These are phyloP conservation scores for Geum urbanum DNA, from an alignment of 306 rosid genomes.

Conservation along the genomic window DNA sequence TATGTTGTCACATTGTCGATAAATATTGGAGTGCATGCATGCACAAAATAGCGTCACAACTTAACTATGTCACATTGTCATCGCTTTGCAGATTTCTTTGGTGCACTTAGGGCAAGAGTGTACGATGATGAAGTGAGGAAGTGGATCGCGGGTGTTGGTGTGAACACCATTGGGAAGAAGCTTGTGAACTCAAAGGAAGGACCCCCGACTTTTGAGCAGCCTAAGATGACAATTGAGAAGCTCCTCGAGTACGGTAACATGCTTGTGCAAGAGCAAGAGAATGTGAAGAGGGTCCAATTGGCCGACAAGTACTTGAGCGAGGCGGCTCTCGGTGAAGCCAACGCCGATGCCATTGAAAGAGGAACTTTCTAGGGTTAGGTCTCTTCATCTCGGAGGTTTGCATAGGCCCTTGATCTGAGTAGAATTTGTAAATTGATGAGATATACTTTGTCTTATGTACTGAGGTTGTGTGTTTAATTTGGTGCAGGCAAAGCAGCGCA, in stretches of 20 bases:
- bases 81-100: slow-evolving; percentile 39
- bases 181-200: slow-evolving; percentile 51
- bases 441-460: not conserved
- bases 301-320: slow-evolving; percentile 54
- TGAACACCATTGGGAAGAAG: slow-evolving; percentile 36
- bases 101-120: slow-evolving; percentile 50
- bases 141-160: slow-evolving; percentile 38
- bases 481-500: slow-evolving; percentile 75
- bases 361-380: slow-evolving; percentile 37
- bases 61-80: not conserved
- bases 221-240: slow-evolving; percentile 41
- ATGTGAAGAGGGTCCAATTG: slow-evolving; percentile 57
- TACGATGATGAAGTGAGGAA: slow-evolving; percentile 59
- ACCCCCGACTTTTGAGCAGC: slow-evolving; percentile 48
- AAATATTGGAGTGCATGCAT: not conserved
- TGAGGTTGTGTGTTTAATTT: not conserved
- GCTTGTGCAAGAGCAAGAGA: slow-evolving; percentile 54
- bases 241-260: slow-evolving; percentile 51
- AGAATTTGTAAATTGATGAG: not conserved
- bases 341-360: slow-evolving; percentile 33
- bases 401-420: slow-evolving; percentile 5
- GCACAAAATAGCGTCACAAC: not conserved
- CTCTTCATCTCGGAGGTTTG: slow-evolving; percentile 39
- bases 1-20: not conserved
- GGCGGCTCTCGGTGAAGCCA: slow-evolving; percentile 53